Evolutionary conservation across 2,329 filamentous ascomycete genomes (phyloP).

Genomic region (Metarhizium brunneum): DNA sequence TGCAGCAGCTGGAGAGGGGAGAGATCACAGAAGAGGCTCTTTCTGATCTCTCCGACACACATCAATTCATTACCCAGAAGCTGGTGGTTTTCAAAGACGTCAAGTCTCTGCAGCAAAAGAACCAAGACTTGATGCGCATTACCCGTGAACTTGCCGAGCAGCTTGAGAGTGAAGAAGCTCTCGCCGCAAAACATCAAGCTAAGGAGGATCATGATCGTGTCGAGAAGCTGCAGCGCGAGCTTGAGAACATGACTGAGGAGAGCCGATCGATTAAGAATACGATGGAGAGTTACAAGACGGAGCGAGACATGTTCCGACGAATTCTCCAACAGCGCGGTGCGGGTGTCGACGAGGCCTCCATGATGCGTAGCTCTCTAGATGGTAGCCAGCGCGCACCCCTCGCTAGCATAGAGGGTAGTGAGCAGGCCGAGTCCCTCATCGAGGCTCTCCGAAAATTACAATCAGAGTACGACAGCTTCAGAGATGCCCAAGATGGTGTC

Average conservation of each 20-base stretch:
- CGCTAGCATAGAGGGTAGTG: slow-evolving; percentile 46
- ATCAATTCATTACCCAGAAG: slow-evolving; percentile 80
- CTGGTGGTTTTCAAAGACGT: slow-evolving; percentile 86
- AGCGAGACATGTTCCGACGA: slow-evolving; percentile 94
- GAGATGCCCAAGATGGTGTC: slow-evolving; percentile 75
- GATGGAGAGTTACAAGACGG: slow-evolving; percentile 87
- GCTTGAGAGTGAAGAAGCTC: slow-evolving; percentile 85
- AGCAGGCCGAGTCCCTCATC: slow-evolving; percentile 54
- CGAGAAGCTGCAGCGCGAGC: slow-evolving; percentile 60
- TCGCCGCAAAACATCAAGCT: slow-evolving; percentile 53
- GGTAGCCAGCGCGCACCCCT: slow-evolving; percentile 44
- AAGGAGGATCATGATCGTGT: slow-evolving; percentile 61
- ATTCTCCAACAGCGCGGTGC: slow-evolving; percentile 69
- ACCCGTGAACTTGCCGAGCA: slow-evolving; percentile 77
- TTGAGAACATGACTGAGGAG: slow-evolving; percentile 73
- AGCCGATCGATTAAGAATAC: slow-evolving; percentile 72
- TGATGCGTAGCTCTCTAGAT: slow-evolving; percentile 64
- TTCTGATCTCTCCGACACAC: slow-evolving; percentile 72
- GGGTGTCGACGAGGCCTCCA: slow-evolving; percentile 53
- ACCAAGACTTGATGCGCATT: slow-evolving; percentile 72
- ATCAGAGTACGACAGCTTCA: slow-evolving; percentile 79
- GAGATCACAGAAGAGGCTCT: slow-evolving; percentile 63
- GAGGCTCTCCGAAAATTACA: slow-evolving; percentile 81
- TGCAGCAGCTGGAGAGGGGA: slow-evolving; percentile 69
- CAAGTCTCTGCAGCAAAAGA: slow-evolving; percentile 77